Conservation (phyloP, 1,284 basidiomycete species). For the Pseudomicrostroma phylloplanum region DNA sequence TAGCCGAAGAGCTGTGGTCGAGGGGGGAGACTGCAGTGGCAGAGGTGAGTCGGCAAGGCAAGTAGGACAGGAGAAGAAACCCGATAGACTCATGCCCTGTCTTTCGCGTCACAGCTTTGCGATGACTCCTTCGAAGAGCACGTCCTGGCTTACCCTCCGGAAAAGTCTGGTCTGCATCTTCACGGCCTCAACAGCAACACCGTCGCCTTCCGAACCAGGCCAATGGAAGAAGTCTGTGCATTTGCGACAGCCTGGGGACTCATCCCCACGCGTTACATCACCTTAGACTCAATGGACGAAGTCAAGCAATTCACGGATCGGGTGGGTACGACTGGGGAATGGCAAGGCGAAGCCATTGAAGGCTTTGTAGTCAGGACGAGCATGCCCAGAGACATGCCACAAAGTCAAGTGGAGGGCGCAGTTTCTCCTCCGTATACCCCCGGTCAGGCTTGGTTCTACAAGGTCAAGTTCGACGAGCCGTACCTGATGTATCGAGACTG, state of each 20-base stretch:
- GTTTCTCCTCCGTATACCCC: slow-evolving; percentile 49
- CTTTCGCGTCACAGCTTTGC: slow-evolving; percentile 63
- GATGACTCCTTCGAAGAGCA: slow-evolving; percentile 98
- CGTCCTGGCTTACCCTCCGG: slow-evolving; percentile 73
- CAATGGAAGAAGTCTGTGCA: slow-evolving; percentile 58
- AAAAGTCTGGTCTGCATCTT: slow-evolving; percentile 83
- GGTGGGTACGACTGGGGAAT: slow-evolving; percentile 63
- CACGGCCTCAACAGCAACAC: slow-evolving; percentile 72
- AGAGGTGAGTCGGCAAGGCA: slow-evolving; percentile 62
- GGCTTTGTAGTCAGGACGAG: slow-evolving; percentile 77
- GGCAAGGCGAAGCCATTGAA: slow-evolving; percentile 82
- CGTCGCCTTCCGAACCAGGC: slow-evolving; percentile 64
- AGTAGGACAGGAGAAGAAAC: too few relatives aligned
- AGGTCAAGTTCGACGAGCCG: slow-evolving; percentile 97
- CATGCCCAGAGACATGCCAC: slow-evolving; percentile 50
- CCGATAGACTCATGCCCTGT: not conserved
- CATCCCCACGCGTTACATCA: slow-evolving; percentile 67
- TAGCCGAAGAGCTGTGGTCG: slow-evolving; percentile 72
- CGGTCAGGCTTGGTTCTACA: slow-evolving; percentile 93
- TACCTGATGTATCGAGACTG: slow-evolving; percentile 98
- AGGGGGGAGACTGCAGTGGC: slow-evolving; percentile 83
- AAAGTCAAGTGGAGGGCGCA: slow-evolving; percentile 19
- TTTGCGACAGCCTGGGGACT: slow-evolving; percentile 90
- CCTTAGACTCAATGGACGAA: slow-evolving; percentile 61
- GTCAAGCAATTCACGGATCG: slow-evolving; percentile 70